Evolutionary conservation across 176 grass and related monocot genomes (phyloP), one percentile per base, ranked within the genome.

Genomic region (Bothriochloa decipiens): DNA sequence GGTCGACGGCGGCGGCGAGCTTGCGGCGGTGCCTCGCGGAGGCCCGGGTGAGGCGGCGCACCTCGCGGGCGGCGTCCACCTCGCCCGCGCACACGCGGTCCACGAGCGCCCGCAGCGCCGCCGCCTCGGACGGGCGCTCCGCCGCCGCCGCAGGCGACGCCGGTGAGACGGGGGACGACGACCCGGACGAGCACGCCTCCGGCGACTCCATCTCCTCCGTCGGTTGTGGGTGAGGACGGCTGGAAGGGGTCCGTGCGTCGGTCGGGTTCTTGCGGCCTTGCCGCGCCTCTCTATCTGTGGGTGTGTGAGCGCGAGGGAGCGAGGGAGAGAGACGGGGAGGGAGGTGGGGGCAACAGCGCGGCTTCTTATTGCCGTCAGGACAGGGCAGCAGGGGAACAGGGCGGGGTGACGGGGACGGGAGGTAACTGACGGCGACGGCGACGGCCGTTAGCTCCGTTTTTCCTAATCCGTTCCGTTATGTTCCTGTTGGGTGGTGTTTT

Each of bases 61-160:
- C 94, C 89, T 96, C 93, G 73, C 87, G 87, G 6, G 96, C 96
- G 3, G 96, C 78, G 70, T 84, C 96, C 80, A 76, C 92, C 60
- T 93, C 95, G 35, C 77, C 79, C 66, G 82, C 75, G 18, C 72
- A 68, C 74, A 90, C 74, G 22, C 81, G 79, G 72, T 95, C 95
- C 0, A 88, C 78, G 13, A 90, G 83, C 75, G 74, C 82, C 75
- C 66, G 81, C 89, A 87, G 85, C 70, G 85, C 81, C 22, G 62
- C 89, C 11, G 64, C 43, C 85, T 91, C 89, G 6, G 89, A 91
- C 4, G 85, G 84, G 7, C 89, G 75, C 89, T 87, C 89, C 68
- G 68, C 58, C 62, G 86, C 18, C 60, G 58, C 58, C n/a, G 57
- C 39, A n/a, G 57, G 13, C 72, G 70, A 9, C 2, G 18, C 4